Evolutionary conservation across 2,329 filamentous ascomycete genomes (phyloP), one percentile per base, ranked within the genome.

Genomic region (Hypoxylon sp.): DNA sequence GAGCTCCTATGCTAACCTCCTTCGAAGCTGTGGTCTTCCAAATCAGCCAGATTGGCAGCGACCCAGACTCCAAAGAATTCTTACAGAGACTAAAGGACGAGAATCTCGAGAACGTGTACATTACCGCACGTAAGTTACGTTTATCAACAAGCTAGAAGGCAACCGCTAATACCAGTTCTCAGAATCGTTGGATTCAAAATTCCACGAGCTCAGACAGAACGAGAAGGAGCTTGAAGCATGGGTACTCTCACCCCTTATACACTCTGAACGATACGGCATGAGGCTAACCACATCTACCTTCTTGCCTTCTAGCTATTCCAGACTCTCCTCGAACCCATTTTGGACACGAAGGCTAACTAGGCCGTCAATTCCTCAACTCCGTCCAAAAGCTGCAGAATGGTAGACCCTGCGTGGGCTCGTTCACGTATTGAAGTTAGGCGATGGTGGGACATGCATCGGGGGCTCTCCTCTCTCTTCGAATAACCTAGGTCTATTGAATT

Each of bases 1-100:
- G 24, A 18, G 1, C 3, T 20, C 3, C 0, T 14, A 20, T 22
- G 3, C 65, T 68, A 24, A 68, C 46, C 5, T 9, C 2, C 24
- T 30, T 26, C 14, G n/a, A 53, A 68, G 65, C 62, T 46, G 65
- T 68, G 22, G 42, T 68, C 33, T 68, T 68, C 54, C 65, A 68
- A 45, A 65, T 68, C 57, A 68, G 62, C 11, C 65, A 68, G 22
- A 68, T 68, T 8, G 65, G 65, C 9, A 68, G 62, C 45, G 65
- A 68, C 50, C 46, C 58, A 3, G 49, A 26, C 8, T 62, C 65
- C 40, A 63, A 65, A 11, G 46, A 52, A 6, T 68, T 68, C 50
- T 18, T 68, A 16, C 61, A 68, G 50, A 46, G 54, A 38, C 40
- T 68, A 8, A 62, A 50, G 22, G 62, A 65, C 8, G 54, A 68